These are phyloP conservation scores for Pythium monospermum DNA, from an alignment of 352 stramenopile genomes.

Conservation along the genomic window DNA sequence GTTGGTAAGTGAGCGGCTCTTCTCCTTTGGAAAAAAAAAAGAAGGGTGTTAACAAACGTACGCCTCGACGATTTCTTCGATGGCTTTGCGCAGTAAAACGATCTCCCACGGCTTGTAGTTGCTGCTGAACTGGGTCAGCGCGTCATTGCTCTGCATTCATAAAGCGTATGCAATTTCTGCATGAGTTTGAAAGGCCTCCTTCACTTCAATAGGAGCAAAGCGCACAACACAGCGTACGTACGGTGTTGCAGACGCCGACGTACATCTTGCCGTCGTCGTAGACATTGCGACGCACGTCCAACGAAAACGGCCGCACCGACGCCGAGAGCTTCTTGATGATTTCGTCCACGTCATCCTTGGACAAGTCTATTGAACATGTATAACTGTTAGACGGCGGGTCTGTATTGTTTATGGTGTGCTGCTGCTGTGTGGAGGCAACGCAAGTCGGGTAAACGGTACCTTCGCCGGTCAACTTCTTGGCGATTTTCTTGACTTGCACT, in stretches of 20 bases:
- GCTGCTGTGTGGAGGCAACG: not conserved
- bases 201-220: not conserved
- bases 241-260: conserved; percentile 72
- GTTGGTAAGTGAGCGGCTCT: no score
- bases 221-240: conserved; percentile 15
- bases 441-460: conserved; percentile 17
- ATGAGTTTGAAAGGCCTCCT: not conserved
- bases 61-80: conserved; percentile 77
- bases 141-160: conserved; percentile 60
- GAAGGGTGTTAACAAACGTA: no score
- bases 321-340: conserved; percentile 58
- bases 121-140: conserved; percentile 64
- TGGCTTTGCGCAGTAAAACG: conserved; percentile 74
- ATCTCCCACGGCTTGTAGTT: conserved; percentile 84
- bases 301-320: conserved; percentile 55
- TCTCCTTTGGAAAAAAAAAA: no score
- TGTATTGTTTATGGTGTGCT: no score
- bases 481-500: conserved; percentile 44
- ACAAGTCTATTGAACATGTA: conserved; percentile 35
- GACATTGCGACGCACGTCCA: conserved; percentile 70
- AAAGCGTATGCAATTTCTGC: not conserved
- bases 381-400: no score
- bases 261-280: conserved; percentile 85
- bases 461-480: conserved; percentile 59
- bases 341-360: conserved; percentile 44